Conservation (phyloP, 768 basidiomycete species). For the Termitomyces sp. region DNA sequence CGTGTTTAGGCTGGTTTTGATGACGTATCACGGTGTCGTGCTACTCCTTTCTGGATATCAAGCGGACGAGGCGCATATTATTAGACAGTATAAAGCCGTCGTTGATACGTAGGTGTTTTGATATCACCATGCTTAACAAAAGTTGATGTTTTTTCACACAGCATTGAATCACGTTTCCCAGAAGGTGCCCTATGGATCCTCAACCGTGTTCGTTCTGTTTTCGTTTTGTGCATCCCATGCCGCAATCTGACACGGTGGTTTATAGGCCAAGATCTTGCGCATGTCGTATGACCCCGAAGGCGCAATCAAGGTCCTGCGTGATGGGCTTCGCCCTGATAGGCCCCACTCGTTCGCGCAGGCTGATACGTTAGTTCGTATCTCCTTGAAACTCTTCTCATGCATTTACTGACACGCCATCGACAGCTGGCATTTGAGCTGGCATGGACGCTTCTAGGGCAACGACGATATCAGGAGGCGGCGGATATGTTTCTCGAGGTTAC, state of each 20-base stretch:
- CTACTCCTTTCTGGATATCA: constrained; percentile 71
- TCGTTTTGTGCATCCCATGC: background rate
- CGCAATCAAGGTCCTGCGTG: constrained; percentile 58
- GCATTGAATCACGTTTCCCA: constrained; percentile 55
- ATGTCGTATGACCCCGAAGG: constrained; percentile 43
- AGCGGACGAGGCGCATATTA: constrained; percentile 61
- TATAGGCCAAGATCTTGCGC: constrained; percentile 1
- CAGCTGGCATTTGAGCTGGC: constrained; percentile 75
- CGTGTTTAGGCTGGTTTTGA: constrained; percentile 54
- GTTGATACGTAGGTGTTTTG: constrained; percentile 50
- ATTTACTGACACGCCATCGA: background rate
- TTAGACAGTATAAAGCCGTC: constrained; percentile 58
- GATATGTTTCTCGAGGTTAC: constrained; percentile 61
- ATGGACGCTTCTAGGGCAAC: constrained; percentile 64
- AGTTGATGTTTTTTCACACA: constrained; percentile 16
- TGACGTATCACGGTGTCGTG: constrained; percentile 76
- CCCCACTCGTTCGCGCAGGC: constrained; percentile 62
- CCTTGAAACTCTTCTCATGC: background rate
- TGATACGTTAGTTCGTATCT: constrained; percentile 55
- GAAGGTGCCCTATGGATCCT: constrained; percentile 69
- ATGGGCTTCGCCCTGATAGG: constrained; percentile 50
- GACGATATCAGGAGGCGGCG: constrained; percentile 63
- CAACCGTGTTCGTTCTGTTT: constrained; percentile 45
- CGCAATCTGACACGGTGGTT: background rate
- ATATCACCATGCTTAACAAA: background rate